Base-by-base conservation (phyloP, 345 rosid genomes). In the Salix purpurea region DNA sequence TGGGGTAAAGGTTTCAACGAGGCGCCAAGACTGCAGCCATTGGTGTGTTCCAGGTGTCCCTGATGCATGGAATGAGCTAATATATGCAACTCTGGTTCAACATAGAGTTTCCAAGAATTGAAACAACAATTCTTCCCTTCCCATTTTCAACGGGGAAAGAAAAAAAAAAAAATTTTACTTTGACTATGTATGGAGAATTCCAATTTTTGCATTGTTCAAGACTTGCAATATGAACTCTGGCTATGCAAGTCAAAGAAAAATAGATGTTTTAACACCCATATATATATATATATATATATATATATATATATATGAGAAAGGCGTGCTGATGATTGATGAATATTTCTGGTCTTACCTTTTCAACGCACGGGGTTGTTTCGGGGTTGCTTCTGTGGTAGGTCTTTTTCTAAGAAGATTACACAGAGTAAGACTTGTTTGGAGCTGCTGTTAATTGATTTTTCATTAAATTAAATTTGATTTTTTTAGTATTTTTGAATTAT, bases 41-140 rank as follows among this genome's bases (percentile, higher is more conserved):
- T 95, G 99, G 99, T 95, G 97, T 83, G 89, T 95, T 79, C 99
- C 97, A 0, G 97, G 99, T 34, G 91, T 95, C 50, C 99, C 97
- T 2, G 99, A 95, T 82, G 87, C 90, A 34, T 95, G 97, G 96
- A 95, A 95, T 83, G 96, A 95, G 86, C 93, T 95, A 28, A 89
- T 95, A 36, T 95, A 95, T 74, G 92, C 90, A 8, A 83, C 84
- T 28, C 80, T 94, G 72, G 79, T 87, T 71, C 84, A 84, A 73
- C 80, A 79, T 56, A 19, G 73, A 2, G 64, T 65, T 76, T 74
- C 80, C 42, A 76, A 56, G 48, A 77, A 70, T 71, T 66, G 28
- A 69, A 54, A n/a, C 62, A 48, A 32, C 26, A 28, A 46, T 24
- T 24, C 28, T 36, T 10, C 23, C 13, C 40, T 58, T 58, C 39